Evolutionary conservation across 176 grass and related monocot species (phyloP), one percentile per base, ranked within the genome.

Genomic region (Microstegium vimineum): DNA sequence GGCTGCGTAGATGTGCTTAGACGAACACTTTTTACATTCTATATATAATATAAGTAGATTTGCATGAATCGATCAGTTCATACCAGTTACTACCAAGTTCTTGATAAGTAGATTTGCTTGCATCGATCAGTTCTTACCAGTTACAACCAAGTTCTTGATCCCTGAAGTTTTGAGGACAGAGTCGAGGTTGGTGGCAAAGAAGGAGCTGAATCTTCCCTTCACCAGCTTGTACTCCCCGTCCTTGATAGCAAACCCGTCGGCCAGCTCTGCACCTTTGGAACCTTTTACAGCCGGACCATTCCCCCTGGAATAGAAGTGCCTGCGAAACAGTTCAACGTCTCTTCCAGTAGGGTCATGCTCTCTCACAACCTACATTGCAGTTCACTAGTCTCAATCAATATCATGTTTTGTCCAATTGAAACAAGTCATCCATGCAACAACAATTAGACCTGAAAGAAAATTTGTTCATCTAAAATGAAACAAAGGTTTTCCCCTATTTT

Each of bases 131-230:
- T 74, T 15, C 79, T 90, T 83, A 97, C 92, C 90, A 79, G 90
- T 88, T 28, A 97, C 45, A 81, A 97, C 86, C 84, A 97, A 77
- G 59, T 80, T 89, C 81, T 91, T 94, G 69, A 93, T 89, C 81
- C 90, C 92, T 72, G 60, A 78, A 36, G 86, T 75, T 69, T 91
- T 90, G 37, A 98, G 86, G 88, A 98, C 81, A 36, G 88, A 84
- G 82, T 98, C 88, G 32, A 98, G 92, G 69, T 89, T 74, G 5
- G 95, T 98, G 2, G 90, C 90, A 67, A 92, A 94, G 75, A 94
- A 98, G 18, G 90, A 92, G 87, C 92, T 98, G 41, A 98, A 98
- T 32, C 95, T 93, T 65, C 90, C 92, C 86, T 98, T 98, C 52
- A 91, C 88, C 26, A 98, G 83, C 66, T 91, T 98, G 33, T 98